A percentile compares a stretch with the other conserved stretches of the same genome.
Evolutionary conservation across 768 basidiomycete species (phyloP).

Genomic region (Suillus clintonianus): DNA sequence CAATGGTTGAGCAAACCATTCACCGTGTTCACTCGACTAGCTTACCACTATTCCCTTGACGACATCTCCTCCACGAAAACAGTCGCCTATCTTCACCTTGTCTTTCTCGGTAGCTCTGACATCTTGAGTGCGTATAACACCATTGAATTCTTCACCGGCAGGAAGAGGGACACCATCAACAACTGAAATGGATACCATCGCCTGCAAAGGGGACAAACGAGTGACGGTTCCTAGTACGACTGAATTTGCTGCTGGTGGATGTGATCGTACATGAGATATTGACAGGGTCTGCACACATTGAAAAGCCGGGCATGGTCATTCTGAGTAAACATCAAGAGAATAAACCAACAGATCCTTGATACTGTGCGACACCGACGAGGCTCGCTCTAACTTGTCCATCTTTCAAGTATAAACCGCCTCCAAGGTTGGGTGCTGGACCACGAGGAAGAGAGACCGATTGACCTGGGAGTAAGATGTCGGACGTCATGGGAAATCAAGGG

Average conservation of each 20-base stretch:
- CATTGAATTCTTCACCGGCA: conserved; percentile 83
- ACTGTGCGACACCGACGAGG: conserved; percentile 62
- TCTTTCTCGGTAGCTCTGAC: conserved; percentile 90
- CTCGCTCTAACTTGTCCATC: conserved; percentile 69
- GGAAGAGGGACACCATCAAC: conserved; percentile 86
- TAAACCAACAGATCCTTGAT: conserved; percentile 67
- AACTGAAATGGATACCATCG: conserved; percentile 78
- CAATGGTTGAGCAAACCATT: conserved; percentile 6
- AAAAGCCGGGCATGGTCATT: not conserved
- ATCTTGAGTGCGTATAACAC: conserved; percentile 87
- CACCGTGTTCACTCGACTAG: conserved; percentile 9
- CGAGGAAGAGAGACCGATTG: conserved; percentile 67
- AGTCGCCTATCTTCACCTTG: conserved; percentile 85
- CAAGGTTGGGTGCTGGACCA: conserved; percentile 57
- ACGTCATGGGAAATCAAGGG: conserved; percentile 26
- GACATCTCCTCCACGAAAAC: conserved; percentile 90
- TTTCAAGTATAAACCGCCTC: conserved; percentile 65
- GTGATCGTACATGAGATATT: conserved; percentile 67
- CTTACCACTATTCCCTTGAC: conserved; percentile 84
- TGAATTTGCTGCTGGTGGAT: conserved; percentile 74
- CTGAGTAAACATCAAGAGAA: conserved; percentile 22
- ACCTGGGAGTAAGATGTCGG: conserved; percentile 63
- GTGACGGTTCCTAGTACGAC: conserved; percentile 81
- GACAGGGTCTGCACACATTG: conserved; percentile 49
- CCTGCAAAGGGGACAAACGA: conserved; percentile 82